Base-by-base conservation (phyloP, 2,329 filamentous ascomycete genomes). In the Cryoendolithus antarcticus region DNA sequence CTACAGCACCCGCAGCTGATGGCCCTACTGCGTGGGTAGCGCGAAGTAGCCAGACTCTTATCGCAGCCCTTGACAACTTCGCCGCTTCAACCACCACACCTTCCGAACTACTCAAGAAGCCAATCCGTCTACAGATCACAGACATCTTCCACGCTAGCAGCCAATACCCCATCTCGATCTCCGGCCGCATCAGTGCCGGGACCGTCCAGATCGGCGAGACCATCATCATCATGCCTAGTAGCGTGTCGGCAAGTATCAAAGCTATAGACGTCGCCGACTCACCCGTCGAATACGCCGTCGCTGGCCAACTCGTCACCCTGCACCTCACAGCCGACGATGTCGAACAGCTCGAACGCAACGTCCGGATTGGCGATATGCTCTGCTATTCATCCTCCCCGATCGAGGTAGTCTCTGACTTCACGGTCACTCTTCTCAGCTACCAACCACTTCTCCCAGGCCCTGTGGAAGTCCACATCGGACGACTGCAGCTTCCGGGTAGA, bases 371-470 rank as follows among this genome's bases (percentile, higher is more conserved):
- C 12, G 88, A 96, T 54, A 82, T 96, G 11, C 63, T 94, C 10
- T 94, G 86, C 62, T 71, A 75, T 35, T 30, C 47, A 0, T 34
- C 37, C 11, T 68, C 70, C 1, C 80, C 86, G 0, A 79, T 94
- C 28, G 63, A 68, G 19, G 82, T 81, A 43, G 67, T 85, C 42
- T 81, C 80, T 41, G 72, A 68, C 0, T 88, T 96, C 52, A 84
- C 75, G 2, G 76, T 82, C 44, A 93, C 93, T 61, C 77, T 91
- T 8, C 71, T 95, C 40, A 86, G 88, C 0, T 93, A 96, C 53
- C 86, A 94, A 44, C 80, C 89, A 46, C 63, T 98, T 10, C 80
- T 88, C 62, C 89, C 89, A 0, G 91, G 89, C 75, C 75, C 77
- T 15, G 75, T 96, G 8, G 89, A 96, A 53, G 77, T 98, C 6